Percentiles rank a stretch among this genome's conserved stretches.
These are phyloP conservation scores for Quercus parvula DNA, from an alignment of 306 rosid species.

Conservation along the genomic window DNA sequence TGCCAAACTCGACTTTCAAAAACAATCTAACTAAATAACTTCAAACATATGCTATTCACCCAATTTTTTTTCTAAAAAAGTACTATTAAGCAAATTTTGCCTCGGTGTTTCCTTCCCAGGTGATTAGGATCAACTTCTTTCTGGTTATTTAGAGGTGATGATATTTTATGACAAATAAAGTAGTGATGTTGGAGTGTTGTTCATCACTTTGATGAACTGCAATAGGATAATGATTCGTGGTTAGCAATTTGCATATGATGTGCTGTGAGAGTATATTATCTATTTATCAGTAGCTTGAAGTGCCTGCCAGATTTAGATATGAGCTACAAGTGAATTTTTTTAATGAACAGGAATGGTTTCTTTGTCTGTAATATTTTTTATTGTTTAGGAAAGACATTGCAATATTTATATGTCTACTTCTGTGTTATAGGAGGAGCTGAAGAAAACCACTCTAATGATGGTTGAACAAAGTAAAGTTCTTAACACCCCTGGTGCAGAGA, in stretches of 20 bases:
- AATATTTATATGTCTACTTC: not conserved
- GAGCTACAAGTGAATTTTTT: too few species aligned
- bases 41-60: too few species aligned
- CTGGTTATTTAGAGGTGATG: not conserved
- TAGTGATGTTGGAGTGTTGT: not conserved
- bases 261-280: not conserved
- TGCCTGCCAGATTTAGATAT: too few species aligned
- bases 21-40: too few species aligned
- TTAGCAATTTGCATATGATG: not conserved
- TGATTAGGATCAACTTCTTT: not conserved
- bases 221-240: not conserved
- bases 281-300: too few species aligned
- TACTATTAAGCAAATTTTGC: too few species aligned
- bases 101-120: not conserved
- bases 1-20: too few species aligned
- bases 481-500: constrained; percentile 91
- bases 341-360: too few species aligned
- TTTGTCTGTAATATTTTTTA: too few species aligned
- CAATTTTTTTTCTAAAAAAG: too few species aligned
- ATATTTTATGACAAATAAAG: not conserved
- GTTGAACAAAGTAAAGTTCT: constrained; percentile 94
- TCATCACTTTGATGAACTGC: not conserved
- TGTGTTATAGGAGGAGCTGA: constrained; percentile 75
- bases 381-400: too few species aligned
- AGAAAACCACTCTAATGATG: constrained; percentile 82